These are phyloP conservation scores for Aspergillus neotritici DNA, from an alignment of 2,329 filamentous ascomycete genomes.

Conservation along the genomic window DNA sequence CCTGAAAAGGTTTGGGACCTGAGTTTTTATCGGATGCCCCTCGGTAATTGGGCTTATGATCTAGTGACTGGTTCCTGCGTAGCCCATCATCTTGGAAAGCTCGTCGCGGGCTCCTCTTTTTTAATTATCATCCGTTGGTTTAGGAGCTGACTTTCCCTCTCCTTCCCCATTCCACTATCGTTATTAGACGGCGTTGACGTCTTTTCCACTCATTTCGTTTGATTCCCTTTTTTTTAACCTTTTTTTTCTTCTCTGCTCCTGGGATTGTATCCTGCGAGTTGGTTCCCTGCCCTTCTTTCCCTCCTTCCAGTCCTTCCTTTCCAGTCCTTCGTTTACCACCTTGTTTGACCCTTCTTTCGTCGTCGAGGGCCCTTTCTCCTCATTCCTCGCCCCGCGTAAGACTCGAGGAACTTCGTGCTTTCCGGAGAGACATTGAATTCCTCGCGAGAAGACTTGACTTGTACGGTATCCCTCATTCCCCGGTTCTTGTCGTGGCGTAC, in stretches of 20 bases:
- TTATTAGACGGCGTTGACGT: constrained; percentile 10
- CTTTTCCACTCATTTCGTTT: constrained; percentile 10
- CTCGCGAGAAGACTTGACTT: no score
- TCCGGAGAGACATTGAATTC: no score
- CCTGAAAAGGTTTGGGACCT: no score
- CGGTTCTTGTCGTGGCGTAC: no score
- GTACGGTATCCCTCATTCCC: no score
- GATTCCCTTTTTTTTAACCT: background rate
- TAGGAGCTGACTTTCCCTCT: constrained; percentile 2
- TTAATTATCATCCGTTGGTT: constrained; percentile 6
- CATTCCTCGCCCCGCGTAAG: background rate
- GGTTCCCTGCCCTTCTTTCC: background rate
- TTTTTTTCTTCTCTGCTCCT: background rate
- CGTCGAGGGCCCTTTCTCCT: background rate
- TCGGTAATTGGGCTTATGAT: no score
- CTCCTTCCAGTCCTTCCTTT: background rate
- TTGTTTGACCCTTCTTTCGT: background rate
- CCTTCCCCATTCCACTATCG: constrained; percentile 1
- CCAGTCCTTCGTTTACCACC: constrained; percentile 7
- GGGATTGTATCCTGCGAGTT: background rate
- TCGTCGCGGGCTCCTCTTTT: background rate
- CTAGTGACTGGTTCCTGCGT: background rate
- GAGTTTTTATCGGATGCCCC: no score
- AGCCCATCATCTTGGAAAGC: constrained; percentile 5
- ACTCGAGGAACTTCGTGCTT: no score